Conservation (phyloP, 805 yeast genomes). For the Metschnikowia lochheadii region DNA sequence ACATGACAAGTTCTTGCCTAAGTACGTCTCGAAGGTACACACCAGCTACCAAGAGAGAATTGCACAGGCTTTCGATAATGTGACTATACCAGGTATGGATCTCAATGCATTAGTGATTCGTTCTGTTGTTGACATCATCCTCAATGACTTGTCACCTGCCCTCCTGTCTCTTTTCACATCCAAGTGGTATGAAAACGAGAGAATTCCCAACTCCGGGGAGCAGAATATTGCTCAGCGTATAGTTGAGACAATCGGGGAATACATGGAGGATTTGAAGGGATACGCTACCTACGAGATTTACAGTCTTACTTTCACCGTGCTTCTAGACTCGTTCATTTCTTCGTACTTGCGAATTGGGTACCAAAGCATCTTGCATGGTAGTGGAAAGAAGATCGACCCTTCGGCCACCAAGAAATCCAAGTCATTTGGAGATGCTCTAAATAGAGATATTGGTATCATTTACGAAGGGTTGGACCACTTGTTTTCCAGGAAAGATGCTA, state of each 20-base stretch:
- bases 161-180: constrained; percentile 61
- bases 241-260: constrained; percentile 71
- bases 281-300: constrained; percentile 41
- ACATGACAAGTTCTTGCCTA: constrained; percentile 61
- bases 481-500: constrained; percentile 38
- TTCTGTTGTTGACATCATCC: constrained; percentile 60
- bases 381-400: constrained; percentile 41
- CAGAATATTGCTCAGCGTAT: constrained; percentile 53
- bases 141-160: constrained; percentile 66
- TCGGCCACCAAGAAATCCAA: constrained; percentile 30
- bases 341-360: constrained; percentile 37
- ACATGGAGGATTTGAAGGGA: constrained; percentile 58
- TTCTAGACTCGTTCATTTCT: constrained; percentile 36
- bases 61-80: constrained; percentile 35
- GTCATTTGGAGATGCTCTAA: constrained; percentile 36
- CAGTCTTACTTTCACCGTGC: constrained; percentile 34
- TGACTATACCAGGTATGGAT: constrained; percentile 64
- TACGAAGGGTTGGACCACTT: constrained; percentile 34
- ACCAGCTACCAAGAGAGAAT: constrained; percentile 34
- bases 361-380: constrained; percentile 39
- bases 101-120: constrained; percentile 75
- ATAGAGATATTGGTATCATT: constrained; percentile 36
- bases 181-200: constrained; percentile 55
- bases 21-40: constrained; percentile 57
- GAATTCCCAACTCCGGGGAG: constrained; percentile 25